Percentiles rank a stretch among this genome's conserved stretches.
Conservation (phyloP, 495 filamentous ascomycete species). For the Viridothelium virens region DNA sequence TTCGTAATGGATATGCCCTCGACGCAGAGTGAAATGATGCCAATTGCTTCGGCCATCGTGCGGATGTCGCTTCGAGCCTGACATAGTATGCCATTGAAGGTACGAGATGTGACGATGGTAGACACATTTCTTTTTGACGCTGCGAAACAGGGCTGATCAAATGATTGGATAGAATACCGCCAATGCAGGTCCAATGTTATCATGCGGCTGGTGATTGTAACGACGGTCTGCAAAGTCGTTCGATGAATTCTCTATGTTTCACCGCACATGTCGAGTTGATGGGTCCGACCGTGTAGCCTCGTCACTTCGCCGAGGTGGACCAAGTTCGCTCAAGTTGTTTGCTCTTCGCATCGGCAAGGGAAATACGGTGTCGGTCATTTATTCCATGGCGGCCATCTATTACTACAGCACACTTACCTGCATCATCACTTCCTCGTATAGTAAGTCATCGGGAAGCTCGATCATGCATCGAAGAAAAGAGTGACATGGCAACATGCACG, state of each 20-base stretch:
- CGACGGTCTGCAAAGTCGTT: neutral
- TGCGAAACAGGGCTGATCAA: too few species aligned
- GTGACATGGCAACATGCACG: too few species aligned
- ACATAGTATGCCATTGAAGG: neutral
- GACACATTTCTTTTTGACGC: too few species aligned
- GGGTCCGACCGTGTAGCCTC: neutral
- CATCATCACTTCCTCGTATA: neutral
- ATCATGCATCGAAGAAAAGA: too few species aligned
- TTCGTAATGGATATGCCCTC: slow-evolving; percentile 7
- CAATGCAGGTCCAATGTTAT: neutral
- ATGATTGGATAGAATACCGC: too few species aligned
- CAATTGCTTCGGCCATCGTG: neutral
- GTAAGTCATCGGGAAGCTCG: neutral
- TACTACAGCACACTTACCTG: neutral
- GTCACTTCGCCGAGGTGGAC: neutral
- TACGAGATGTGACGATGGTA: neutral
- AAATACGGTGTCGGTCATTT: neutral
- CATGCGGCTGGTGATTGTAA: neutral
- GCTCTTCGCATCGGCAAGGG: neutral
- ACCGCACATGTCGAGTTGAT: neutral
- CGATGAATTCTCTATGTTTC: neutral
- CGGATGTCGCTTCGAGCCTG: neutral
- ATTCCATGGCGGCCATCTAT: neutral
- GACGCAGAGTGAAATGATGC: slow-evolving; percentile 4
- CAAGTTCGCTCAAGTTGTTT: neutral